Evolutionary conservation across 2,329 filamentous ascomycete genomes (phyloP).

Genomic region (Nemania sp.): DNA sequence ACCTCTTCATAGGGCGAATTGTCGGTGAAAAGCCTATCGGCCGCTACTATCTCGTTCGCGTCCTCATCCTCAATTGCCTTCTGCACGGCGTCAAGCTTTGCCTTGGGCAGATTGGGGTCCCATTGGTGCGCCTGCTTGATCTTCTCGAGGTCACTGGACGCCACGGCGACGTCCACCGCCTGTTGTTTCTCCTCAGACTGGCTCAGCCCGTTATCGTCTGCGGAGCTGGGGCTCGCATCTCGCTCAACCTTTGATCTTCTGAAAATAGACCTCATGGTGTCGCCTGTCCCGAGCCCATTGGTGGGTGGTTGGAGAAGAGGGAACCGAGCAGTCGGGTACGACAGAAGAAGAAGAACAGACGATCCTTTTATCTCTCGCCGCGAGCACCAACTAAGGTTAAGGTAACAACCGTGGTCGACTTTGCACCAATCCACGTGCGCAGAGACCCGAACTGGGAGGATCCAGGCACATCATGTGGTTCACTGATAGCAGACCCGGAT

Average conservation of each 20-base stretch:
- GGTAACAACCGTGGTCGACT: not conserved
- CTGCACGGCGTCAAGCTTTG: slow-evolving; percentile 41
- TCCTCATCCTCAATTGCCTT: slow-evolving; percentile 41
- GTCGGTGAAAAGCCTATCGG: slow-evolving; percentile 42
- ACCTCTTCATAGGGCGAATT: slow-evolving; percentile 48
- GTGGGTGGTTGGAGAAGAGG: not conserved
- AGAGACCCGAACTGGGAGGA: not conserved
- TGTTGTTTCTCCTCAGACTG: slow-evolving; percentile 29
- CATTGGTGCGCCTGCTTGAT: slow-evolving; percentile 43
- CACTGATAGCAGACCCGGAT: slow-evolving; percentile 15
- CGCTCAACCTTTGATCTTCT: slow-evolving; percentile 4
- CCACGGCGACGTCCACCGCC: slow-evolving; percentile 30
- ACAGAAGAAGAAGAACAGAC: not conserved
- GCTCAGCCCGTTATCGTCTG: slow-evolving; percentile 19
- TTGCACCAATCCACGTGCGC: not conserved
- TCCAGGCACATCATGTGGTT: slow-evolving; percentile 3
- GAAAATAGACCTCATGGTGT: slow-evolving; percentile 21
- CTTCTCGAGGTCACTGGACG: slow-evolving; percentile 38
- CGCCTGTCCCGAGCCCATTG: not conserved
- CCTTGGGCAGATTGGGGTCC: slow-evolving; percentile 43
- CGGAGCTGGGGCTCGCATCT: slow-evolving; percentile 17
- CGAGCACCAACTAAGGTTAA: not conserved
- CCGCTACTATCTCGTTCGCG: slow-evolving; percentile 39
- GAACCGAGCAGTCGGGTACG: not conserved
- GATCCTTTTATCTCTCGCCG: slow-evolving; percentile 13